Base-by-base conservation (phyloP, 352 stramenopile species). In the Globisporangium abappressorium region DNA sequence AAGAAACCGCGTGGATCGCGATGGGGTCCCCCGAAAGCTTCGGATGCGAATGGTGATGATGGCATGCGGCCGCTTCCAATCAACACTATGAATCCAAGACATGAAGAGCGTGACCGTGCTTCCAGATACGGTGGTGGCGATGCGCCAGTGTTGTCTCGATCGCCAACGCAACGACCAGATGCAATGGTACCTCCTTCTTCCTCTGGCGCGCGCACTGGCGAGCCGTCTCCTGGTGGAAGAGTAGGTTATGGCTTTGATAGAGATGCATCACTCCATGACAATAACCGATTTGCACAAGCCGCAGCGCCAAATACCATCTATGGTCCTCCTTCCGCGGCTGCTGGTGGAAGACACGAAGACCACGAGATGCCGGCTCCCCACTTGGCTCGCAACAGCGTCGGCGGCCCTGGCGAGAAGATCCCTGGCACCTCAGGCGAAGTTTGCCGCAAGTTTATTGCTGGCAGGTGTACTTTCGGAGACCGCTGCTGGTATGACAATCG, bases 401-500 rank as follows among this genome's bases (percentile, higher is more conserved):
- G 33, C 26, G 43, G 18, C 11, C 41, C 15, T 28, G 24, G 18
- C 38, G 74, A 85, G 43, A 80, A 83, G 49, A 68, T 76, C 2
- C 73, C 75, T 26, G 70, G 74, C 3, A 79, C 71, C 28, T 85
- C 81, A 20, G 74, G 81, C 43, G 76, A 94, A 72, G 41, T 95
- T 8, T 95, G 87, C 62, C 86, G 85, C 65, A 91, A 93, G 36
- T 95, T 90, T 66, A 43, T 90, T 56, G 66, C 71, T 12, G 84
- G 83, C 30, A 74, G 77, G 41, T 95, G 87, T 76, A 85, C 76
- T 3, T 93, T 89, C 80, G 87, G 87, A 33, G 87, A 92, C 61
- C 81, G 78, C 74, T 95, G 87, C 81, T 89, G 84, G 84, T 94
- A 94, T 69, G 85, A 67, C 64, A 46, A 36, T 64, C 20, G 36